Conservation (phyloP, 176 grass and related monocot species). For the Aegilops longissima region DNA sequence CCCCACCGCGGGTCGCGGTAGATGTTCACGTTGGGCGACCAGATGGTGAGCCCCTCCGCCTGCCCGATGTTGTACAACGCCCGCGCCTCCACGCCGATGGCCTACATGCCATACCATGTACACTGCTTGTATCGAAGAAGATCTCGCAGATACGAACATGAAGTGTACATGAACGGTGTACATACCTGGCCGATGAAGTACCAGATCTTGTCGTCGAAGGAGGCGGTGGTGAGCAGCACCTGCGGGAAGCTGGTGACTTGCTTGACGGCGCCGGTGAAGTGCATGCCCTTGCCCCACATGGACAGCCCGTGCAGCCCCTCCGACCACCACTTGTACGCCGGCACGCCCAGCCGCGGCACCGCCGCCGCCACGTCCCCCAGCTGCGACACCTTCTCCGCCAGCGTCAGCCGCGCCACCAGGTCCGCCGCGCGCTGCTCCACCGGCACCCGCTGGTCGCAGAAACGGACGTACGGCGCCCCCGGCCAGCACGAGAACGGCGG, state of each 20-base stretch:
- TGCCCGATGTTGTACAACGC: slow-evolving; percentile 57
- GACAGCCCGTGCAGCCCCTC: slow-evolving; percentile 13
- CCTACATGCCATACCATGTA: neutral
- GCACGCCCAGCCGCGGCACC: slow-evolving; percentile 3
- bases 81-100: slow-evolving; percentile 14
- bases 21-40: slow-evolving; percentile 83
- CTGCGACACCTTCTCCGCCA: slow-evolving; percentile 12
- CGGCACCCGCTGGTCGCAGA: neutral
- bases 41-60: slow-evolving; percentile 71
- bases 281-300: neutral
- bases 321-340: slow-evolving; percentile 14
- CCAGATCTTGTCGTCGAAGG: neutral
- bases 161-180: neutral
- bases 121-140: too few relatives aligned
- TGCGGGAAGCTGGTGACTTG: neutral
- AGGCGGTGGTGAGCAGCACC: slow-evolving; percentile 16
- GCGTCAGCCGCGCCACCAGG: neutral
- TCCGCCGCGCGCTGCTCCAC: neutral
- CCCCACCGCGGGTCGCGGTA: slow-evolving; percentile 81
- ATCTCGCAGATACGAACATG: too few relatives aligned
- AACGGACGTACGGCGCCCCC: neutral
- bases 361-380: neutral
- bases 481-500: neutral
- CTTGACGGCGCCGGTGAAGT: neutral
- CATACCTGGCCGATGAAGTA: neutral